Conservation (phyloP, 2,329 filamentous ascomycete species). For the Verticillium alfalfae region DNA sequence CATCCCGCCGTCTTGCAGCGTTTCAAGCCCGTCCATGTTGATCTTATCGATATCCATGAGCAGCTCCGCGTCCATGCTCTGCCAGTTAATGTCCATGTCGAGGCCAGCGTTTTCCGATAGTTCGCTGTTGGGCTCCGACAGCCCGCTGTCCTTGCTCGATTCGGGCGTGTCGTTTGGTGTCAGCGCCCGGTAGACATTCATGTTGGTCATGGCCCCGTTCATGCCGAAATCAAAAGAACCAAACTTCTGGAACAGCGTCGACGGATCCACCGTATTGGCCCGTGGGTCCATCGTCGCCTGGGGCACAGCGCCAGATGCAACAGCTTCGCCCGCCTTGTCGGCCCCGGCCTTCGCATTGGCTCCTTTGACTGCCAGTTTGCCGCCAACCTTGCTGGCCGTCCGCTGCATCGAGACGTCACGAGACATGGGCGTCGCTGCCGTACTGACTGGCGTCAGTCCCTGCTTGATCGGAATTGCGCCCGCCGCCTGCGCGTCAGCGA, state of each 20-base stretch:
- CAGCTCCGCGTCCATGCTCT: conserved; percentile 39
- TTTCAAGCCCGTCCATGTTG: conserved; percentile 21
- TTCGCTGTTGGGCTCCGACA: conserved; percentile 58
- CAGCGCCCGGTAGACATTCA: conserved; percentile 46
- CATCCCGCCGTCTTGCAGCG: conserved; percentile 3
- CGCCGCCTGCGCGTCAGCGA: conserved; percentile 20
- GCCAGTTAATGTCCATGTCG: conserved; percentile 49
- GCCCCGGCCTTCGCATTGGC: conserved; percentile 21
- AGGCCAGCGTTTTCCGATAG: conserved; percentile 49
- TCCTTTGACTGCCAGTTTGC: conserved; percentile 23
- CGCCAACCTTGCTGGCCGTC: conserved; percentile 37
- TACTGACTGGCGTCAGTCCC: conserved; percentile 37
- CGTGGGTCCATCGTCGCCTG: conserved; percentile 19
- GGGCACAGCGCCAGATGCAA: conserved; percentile 11
- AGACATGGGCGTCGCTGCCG: conserved; percentile 43
- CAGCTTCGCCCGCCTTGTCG: conserved; percentile 22
- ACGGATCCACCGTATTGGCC: conserved; percentile 32
- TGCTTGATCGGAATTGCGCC: conserved; percentile 40
- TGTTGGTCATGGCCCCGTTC: conserved; percentile 45
- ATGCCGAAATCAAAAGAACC: conserved; percentile 32
- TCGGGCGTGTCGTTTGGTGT: conserved; percentile 61
- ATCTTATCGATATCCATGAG: conserved; percentile 35
- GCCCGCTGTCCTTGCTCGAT: conserved; percentile 54
- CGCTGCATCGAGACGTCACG: conserved; percentile 45
- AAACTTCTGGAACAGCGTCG: conserved; percentile 36